phyloP scores from a whole-genome alignment of 2,329 filamentous ascomycete species.

The Hypoxylon sp. region DNA sequence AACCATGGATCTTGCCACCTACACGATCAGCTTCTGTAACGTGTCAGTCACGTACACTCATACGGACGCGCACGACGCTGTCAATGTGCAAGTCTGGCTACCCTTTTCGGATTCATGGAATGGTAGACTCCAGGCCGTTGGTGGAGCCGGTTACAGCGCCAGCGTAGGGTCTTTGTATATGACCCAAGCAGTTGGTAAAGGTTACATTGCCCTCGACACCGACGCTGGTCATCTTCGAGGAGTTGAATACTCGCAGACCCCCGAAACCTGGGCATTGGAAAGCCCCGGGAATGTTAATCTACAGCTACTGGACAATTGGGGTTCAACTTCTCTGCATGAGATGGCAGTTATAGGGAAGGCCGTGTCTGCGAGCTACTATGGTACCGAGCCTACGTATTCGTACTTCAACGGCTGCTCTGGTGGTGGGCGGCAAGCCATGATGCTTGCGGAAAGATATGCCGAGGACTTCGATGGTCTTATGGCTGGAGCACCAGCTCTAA shows the following conservation, averaged over 20 bases:
- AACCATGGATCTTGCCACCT: no score
- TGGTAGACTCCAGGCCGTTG: conserved; percentile 42
- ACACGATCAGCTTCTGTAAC: conserved; percentile 24
- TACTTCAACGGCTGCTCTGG: conserved; percentile 61
- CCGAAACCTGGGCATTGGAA: conserved; percentile 25
- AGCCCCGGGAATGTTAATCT: conserved; percentile 40
- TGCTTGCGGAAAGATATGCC: conserved; percentile 59
- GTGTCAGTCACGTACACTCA: conserved; percentile 27
- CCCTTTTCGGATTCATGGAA: conserved; percentile 43
- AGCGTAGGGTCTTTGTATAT: conserved; percentile 38
- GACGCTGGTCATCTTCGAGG: conserved; percentile 34
- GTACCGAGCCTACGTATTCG: conserved; percentile 49
- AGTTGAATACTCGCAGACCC: conserved; percentile 13
- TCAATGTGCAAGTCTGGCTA: conserved; percentile 21
- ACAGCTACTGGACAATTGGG: conserved; percentile 41
- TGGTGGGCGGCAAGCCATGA: conserved; percentile 63
- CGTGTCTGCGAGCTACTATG: conserved; percentile 52
- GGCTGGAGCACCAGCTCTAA: conserved; percentile 55
- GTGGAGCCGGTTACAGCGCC: conserved; percentile 45
- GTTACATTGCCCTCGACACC: conserved; percentile 38
- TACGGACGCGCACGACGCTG: conserved; percentile 13
- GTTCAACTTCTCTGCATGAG: conserved; percentile 41
- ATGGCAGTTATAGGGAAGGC: conserved; percentile 53
- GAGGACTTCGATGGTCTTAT: conserved; percentile 63
- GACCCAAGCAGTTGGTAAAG: conserved; percentile 21